Base-by-base conservation (phyloP, 2,329 filamentous ascomycete species). In the Dothiorella sarmentorum region DNA sequence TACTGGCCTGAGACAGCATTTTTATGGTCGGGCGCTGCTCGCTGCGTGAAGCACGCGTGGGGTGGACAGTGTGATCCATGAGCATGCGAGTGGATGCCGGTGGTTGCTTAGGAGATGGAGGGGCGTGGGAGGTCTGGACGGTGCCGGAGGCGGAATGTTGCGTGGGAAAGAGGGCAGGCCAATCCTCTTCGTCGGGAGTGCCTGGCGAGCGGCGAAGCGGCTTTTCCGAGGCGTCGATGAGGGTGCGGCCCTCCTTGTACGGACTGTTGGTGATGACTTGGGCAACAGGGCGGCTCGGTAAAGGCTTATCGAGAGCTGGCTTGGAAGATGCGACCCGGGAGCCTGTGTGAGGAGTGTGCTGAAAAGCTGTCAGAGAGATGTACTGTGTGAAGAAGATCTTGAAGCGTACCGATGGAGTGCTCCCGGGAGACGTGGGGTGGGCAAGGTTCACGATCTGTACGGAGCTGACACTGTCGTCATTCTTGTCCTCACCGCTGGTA, bases 211-310 rank as follows among this genome's bases (percentile, higher is more conserved):
- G 22, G 31, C 61, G 62, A 6, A 69, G 59, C 40, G 66, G 68
- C 47, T 61, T 61, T 55, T 75, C 71, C 22, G 68, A 67, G 13
- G 75, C 74, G 57, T 76, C 75, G 5, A 77, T 61, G 18, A 77
- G 66, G 2, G 70, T 72, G 15, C 72, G 71, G 26, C 67, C 66
- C 29, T 71, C 67, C 61, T 73, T 74, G 7, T 63, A 65, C 3
- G 74, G 73, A 52, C 69, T 74, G 3, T 64, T 62, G 33, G 69
- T 63, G 9, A 66, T 56, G 4, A 75, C 27, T 13, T 71, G 68
- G 22, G 65, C 69, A 11, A 73, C 57, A 2, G 75, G 75, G 9
- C 70, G 69, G 38, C 71, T 69, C 7, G 75, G 75, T 4, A 77
- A 64, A n/a, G 72, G 69, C 61, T 77, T 77, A 31, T 75, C 62